phyloP scores from a whole-genome alignment of 2,329 filamentous ascomycete genomes.

The Sphaerulina musiva region DNA sequence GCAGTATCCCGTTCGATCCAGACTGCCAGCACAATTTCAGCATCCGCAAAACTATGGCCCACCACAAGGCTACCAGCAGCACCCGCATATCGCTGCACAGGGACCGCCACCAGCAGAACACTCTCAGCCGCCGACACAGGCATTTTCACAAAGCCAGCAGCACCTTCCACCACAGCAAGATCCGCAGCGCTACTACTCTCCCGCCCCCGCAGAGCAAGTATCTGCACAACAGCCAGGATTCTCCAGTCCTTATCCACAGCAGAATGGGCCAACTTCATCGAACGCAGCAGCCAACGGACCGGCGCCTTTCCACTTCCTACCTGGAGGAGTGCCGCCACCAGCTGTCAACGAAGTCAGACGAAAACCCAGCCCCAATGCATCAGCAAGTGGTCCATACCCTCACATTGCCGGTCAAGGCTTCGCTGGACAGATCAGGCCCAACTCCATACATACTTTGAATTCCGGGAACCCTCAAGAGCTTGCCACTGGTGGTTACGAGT shows the following conservation, averaged over 20 bases:
- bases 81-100: constrained; percentile 24
- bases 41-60: constrained; percentile 1
- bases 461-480: constrained; percentile 43
- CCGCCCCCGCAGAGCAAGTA: constrained; percentile 27
- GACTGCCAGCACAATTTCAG: constrained; percentile 23
- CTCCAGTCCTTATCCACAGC: constrained; percentile 23
- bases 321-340: constrained; percentile 29
- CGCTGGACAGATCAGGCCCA: constrained; percentile 36
- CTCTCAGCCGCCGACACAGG: constrained; percentile 23
- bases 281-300: constrained; percentile 18
- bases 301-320: constrained; percentile 36
- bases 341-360: constrained; percentile 21
- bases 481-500: constrained; percentile 43
- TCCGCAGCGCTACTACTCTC: constrained; percentile 36
- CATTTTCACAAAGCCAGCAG: constrained; percentile 28
- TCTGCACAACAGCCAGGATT: constrained; percentile 28
- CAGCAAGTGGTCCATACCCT: constrained; percentile 29
- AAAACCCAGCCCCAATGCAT: constrained; percentile 27
- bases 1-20: constrained; percentile 28
- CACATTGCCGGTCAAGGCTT: constrained; percentile 32
- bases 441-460: constrained; percentile 36
- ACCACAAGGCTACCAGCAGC: constrained; percentile 19
- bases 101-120: constrained; percentile 32
- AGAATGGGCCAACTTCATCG: constrained; percentile 20
- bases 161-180: constrained; percentile 29